Evolutionary conservation across 768 basidiomycete species (phyloP).

Genomic region (Suillus hirtellus): DNA sequence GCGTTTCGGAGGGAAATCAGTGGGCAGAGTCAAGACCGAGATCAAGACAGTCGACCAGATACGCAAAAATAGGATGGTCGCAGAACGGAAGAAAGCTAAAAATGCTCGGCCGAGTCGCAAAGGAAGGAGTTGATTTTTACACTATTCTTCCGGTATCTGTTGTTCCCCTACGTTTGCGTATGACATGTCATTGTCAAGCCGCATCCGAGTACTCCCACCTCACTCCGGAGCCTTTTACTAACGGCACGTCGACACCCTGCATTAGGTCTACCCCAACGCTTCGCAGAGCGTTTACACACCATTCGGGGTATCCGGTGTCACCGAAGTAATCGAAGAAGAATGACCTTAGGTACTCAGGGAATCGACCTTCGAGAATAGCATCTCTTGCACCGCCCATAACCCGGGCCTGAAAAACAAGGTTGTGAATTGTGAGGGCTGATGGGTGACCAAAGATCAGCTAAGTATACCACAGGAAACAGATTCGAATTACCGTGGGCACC

Average conservation of each 20-base stretch:
- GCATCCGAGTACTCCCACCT: conserved; percentile 79
- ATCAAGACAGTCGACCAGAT: conserved; percentile 89
- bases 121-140: conserved; percentile 25
- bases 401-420: conserved; percentile 82
- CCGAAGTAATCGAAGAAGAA: conserved; percentile 84
- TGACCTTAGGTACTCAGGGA: conserved; percentile 71
- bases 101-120: conserved; percentile 70
- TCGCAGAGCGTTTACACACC: conserved; percentile 83
- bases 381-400: conserved; percentile 85
- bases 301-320: conserved; percentile 76
- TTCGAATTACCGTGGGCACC: conserved; percentile 72
- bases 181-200: conserved; percentile 17
- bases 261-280: conserved; percentile 85
- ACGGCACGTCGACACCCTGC: conserved; percentile 48
- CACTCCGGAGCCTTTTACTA: conserved; percentile 62
- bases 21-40: conserved; percentile 72
- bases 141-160: neutral
- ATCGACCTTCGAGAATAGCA: conserved; percentile 75
- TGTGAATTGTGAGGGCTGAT: conserved; percentile 78
- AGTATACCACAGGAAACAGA: conserved; percentile 17
- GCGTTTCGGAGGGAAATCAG: conserved; percentile 59
- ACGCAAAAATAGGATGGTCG: conserved; percentile 65
- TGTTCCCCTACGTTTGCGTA: conserved; percentile 9
- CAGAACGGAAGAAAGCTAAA: conserved; percentile 70
- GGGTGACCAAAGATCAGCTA: conserved; percentile 5